Conservation (phyloP, 805 yeast genomes). For the Candida verbasci region DNA sequence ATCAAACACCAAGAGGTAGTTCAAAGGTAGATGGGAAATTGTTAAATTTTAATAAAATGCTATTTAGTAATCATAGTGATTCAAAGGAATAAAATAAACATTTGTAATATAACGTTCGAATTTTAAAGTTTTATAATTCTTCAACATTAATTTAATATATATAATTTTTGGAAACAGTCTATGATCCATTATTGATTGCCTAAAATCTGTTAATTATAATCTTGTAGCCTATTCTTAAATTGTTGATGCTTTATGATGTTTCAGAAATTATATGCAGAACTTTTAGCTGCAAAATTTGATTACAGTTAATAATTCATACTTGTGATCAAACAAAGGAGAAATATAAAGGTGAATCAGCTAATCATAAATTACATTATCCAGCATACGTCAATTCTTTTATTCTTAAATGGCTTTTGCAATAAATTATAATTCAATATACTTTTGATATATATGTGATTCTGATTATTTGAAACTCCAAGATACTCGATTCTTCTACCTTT, state of each 20-base stretch:
- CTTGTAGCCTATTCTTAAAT: no score
- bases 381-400: neutral
- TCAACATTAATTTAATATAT: neutral
- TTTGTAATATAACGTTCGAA: neutral
- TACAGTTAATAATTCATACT: no score
- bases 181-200: no score
- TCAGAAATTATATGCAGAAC: no score
- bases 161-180: no score
- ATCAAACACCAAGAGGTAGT: conserved; percentile 7
- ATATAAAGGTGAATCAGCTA: neutral
- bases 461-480: neutral
- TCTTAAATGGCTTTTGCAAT: neutral
- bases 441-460: neutral
- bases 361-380: neutral
- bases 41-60: conserved; percentile 39
- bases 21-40: conserved; percentile 36
- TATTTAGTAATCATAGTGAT: conserved; percentile 15
- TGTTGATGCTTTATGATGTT: no score
- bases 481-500: neutral
- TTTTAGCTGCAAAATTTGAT: no score
- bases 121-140: neutral
- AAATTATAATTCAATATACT: neutral
- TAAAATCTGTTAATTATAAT: no score
- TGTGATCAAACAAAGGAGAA: neutral
- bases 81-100: neutral